Base-by-base conservation (phyloP, 2,329 filamentous ascomycete species). In the Penicillium hesseltinei region DNA sequence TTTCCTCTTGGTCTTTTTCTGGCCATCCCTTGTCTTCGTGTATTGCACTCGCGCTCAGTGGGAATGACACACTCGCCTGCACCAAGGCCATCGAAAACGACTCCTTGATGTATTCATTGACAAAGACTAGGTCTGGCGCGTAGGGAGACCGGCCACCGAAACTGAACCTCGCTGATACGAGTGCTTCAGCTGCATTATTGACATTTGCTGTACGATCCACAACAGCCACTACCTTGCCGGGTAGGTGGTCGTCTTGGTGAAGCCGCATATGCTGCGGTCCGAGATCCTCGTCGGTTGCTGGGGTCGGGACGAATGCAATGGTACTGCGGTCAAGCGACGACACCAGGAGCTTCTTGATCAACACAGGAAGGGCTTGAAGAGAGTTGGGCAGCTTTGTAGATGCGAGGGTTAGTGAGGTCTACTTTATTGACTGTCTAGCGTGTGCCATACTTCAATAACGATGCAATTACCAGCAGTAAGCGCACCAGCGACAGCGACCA, bases 101-200 rank as follows among this genome's bases (percentile, higher is more conserved):
- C 54, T 81, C 77, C 71, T 82, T 82, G 4, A 79, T 75, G 57
- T 81, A 88, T 60, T 88, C 85, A 58, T 88, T 86, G n/a, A 88
- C 84, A 0, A 88, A 71, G 0, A 88, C 81, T 0, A 87, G 31
- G 63, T 88, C 85, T 0, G 86, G 86, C 0, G 84, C 81, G 64
- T 87, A 88, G 0, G 84, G 78, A 1, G 84, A 87, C 2, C 71
- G 75, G 2, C 84, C 84, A 1, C 80, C 75, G 31, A 85, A 83
- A 15, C 73, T 72, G 62, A 87, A 83, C 2, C 84, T 76, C 1
- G 85, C 83, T 0, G 73, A 74, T 0, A 82, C 78, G 1, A 88
- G 73, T 2, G 78, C 75, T 54, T 77, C 72, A 0, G 85, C 85
- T 0, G 86, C 84, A 3, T 71, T 64, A 6, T 76, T 67, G 2